Percentiles rank a stretch among this genome's conserved stretches.
Conservation (phyloP, 2,329 filamentous ascomycete genomes). For the Diatrype stigma region DNA sequence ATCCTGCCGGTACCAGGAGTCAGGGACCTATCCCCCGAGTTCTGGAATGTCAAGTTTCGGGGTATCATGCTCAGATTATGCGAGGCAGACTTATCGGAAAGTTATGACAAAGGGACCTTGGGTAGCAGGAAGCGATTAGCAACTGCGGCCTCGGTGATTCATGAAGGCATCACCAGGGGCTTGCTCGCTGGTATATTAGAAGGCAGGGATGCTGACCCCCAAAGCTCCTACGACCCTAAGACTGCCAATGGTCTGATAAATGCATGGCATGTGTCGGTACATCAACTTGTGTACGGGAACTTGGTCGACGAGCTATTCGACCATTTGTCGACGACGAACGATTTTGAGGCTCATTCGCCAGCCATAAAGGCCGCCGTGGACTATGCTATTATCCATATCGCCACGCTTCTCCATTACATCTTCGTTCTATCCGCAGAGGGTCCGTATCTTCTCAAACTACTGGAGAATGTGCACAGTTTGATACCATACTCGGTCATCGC, state of each 20-base stretch:
- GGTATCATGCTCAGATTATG: conserved; percentile 58
- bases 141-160: conserved; percentile 64
- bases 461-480: conserved; percentile 66
- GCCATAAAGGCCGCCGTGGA: conserved; percentile 62
- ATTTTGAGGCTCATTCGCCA: conserved; percentile 60
- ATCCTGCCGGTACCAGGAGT: conserved; percentile 64
- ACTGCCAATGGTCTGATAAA: conserved; percentile 56
- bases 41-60: conserved; percentile 61
- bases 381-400: conserved; percentile 53
- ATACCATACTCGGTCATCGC: conserved; percentile 68
- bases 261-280: conserved; percentile 65
- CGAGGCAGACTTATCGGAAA: conserved; percentile 69
- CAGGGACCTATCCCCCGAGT: conserved; percentile 56
- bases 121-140: conserved; percentile 72
- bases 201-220: conserved; percentile 19
- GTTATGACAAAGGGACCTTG: conserved; percentile 73
- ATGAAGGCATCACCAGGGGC: conserved; percentile 66
- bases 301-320: conserved; percentile 62
- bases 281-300: conserved; percentile 63
- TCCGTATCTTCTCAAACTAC: conserved; percentile 65
- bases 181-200: conserved; percentile 56
- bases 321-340: conserved; percentile 54
- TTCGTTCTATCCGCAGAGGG: conserved; percentile 72
- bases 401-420: conserved; percentile 69
- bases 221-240: conserved; percentile 49